These are phyloP conservation scores for Plasmodium coatneyi DNA, from an alignment of 169 alveolate species.

Conservation along the genomic window DNA sequence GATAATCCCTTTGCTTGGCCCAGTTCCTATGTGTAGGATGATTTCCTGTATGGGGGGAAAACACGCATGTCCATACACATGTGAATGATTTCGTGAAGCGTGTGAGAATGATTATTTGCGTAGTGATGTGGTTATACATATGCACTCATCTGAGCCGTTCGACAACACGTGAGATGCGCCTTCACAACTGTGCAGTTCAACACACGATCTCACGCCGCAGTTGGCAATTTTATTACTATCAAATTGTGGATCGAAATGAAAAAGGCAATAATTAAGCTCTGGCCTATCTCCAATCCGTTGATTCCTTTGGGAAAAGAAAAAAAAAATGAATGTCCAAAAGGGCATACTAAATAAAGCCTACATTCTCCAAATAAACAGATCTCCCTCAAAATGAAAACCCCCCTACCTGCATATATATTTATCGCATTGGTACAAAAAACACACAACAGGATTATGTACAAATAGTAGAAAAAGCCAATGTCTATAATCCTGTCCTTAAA, in stretches of 20 bases:
- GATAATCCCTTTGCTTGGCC: neutral
- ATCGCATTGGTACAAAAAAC: conserved; percentile 94
- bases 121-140: neutral
- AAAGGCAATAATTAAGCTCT: conserved; percentile 90
- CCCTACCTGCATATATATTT: conserved; percentile 92
- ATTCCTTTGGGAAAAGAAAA: conserved; percentile 66
- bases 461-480: conserved; percentile 88
- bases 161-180: neutral
- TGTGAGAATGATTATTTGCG: neutral
- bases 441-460: conserved; percentile 89
- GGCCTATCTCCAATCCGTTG: conserved; percentile 94
- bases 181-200: neutral
- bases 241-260: conserved; percentile 89
- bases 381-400: neutral
- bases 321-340: neutral
- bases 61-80: neutral
- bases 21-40: conserved; percentile 64
- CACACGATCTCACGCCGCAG: neutral
- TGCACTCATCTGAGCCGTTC: neutral
- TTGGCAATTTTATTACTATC: conserved; percentile 79
- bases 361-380: neutral
- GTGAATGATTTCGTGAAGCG: neutral
- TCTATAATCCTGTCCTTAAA: conserved; percentile 81
- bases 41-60: conserved; percentile 21
- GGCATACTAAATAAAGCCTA: neutral